phyloP scores from a whole-genome alignment of 345 rosid genomes.

The Psidium friedrichsthalianum region DNA sequence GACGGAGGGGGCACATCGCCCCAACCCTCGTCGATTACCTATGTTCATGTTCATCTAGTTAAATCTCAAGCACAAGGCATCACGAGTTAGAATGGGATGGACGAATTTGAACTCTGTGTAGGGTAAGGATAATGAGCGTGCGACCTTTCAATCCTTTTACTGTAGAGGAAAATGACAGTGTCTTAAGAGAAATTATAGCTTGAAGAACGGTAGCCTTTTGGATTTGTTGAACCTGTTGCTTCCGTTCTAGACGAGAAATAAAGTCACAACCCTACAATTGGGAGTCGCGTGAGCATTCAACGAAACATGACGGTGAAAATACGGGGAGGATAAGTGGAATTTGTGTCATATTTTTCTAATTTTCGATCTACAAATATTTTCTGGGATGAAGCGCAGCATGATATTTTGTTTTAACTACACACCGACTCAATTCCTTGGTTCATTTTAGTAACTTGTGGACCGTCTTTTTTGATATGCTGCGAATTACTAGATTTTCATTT shows the following conservation, averaged over 20 bases:
- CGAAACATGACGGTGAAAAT: background rate
- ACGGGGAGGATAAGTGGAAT: background rate
- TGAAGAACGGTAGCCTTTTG: no score
- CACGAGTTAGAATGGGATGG: background rate
- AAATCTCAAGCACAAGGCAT: background rate
- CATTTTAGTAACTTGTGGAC: background rate
- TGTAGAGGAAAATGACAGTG: background rate
- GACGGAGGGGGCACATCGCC: background rate
- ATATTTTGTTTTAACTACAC: background rate
- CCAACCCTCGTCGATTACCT: background rate
- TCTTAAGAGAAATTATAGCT: background rate
- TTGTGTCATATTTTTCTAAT: background rate
- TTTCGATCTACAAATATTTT: background rate
- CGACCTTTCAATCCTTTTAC: background rate
- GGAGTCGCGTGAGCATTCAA: background rate
- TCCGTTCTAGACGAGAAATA: no score
- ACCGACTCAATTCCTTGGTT: background rate
- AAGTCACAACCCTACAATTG: background rate
- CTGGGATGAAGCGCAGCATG: fast-evolving
- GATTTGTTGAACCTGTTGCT: no score
- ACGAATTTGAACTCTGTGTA: no score
- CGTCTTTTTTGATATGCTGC: background rate
- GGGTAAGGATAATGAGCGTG: background rate
- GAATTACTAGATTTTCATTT: background rate
- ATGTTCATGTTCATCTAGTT: background rate